Evolutionary conservation across 2,329 filamentous ascomycete genomes (phyloP), one percentile per base, ranked within the genome.

Genomic region (Myriosclerotinia duriaeana): DNA sequence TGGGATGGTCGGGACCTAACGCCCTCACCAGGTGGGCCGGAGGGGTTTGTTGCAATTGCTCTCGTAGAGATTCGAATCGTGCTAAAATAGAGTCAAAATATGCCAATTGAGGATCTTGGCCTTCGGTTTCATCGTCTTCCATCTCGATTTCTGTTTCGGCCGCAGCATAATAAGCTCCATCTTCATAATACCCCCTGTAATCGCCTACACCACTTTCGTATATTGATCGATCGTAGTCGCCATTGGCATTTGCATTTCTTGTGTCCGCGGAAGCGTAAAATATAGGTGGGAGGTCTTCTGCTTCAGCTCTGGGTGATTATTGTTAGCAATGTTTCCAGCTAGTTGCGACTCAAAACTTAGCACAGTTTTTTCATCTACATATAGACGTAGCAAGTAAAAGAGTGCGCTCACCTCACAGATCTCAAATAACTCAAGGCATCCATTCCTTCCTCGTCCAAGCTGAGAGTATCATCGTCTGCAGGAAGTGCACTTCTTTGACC

Each of bases 131-230:
- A 69, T 72, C 52, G 72, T 72, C 75, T 34, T 66, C 65, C 71
- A 38, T 76, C 68, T 38, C 77, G 73, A 85, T 83, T 59, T 50
- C 54, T 9, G 52, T 17, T 20, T 68, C 63, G 5, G 59, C 46
- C 3, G 83, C 81, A 5, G 88, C 90, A 34, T 89, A 86, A 76
- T 92, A 97, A 48, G 91, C 90, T 59, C 92, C 93, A 71, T 96
- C 91, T 20, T 87, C 80, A 76, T 91, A 95, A 74, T 86, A 88
- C 14, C 89, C 90, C 65, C 84, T 79, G 30, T 81, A 79, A 72
- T 89, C 85, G 64, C 83, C 82, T 26, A 78, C 69, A 7, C 81
- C 81, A 66, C 80, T 75, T 11, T 80, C 74, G 72, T 87, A 87
- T 53, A 84, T 80, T 42, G 83, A 80, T 20, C 71, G 36, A n/a